Evolutionary conservation across 1,284 basidiomycete genomes (phyloP), one percentile per base, ranked within the genome.

Genomic region (Austropuccinia psidii): DNA sequence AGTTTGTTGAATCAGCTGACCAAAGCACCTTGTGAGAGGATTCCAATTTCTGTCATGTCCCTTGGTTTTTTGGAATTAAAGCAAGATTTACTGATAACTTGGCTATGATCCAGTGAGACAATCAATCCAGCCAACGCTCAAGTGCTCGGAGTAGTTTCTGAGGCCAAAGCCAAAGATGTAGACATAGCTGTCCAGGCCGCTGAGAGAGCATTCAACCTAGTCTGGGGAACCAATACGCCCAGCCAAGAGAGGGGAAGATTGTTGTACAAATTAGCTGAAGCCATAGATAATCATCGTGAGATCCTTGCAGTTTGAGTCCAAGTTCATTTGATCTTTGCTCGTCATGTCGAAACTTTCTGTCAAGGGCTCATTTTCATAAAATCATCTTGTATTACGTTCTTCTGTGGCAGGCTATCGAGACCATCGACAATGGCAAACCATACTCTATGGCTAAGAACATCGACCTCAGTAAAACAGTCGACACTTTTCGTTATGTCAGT

Each of bases 81-180:
- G 4, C 11, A 21, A 47, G 6, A 33, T 13, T 37, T 67, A 2
- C 19, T 55, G 50, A 4, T 57, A 15, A 24, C n/a, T 19, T 57
- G 35, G 8, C 17, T 35, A 27, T n/a, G 31, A 55, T 45, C 11
- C 49, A 17, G 79, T 90, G 88, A 75, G 75, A 85, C 92, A 54
- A 82, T 90, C 82, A 91, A 93, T 83, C 91, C 91, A 19, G 84
- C 89, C 4, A 91, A 83, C 41, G 92, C 90, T 75, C 87, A 89
- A 81, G 78, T 87, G 61, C 85, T 90, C 79, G 86, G 86, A 35
- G 80, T 85, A 72, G 84, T 94, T 78, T 82, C 89, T 17, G 88
- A 88, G 78, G 92, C 85, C 39, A 86, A 86, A 33, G 76, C 83
- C 24, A 84, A 85, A 43, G 91, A 94, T 78, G 86, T 93, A 78